A percentile compares a stretch with the other conserved stretches of the same genome.
These are phyloP conservation scores for Backusella macrospora DNA, from an alignment of 192 early-diverging fungal species.

Conservation along the genomic window DNA sequence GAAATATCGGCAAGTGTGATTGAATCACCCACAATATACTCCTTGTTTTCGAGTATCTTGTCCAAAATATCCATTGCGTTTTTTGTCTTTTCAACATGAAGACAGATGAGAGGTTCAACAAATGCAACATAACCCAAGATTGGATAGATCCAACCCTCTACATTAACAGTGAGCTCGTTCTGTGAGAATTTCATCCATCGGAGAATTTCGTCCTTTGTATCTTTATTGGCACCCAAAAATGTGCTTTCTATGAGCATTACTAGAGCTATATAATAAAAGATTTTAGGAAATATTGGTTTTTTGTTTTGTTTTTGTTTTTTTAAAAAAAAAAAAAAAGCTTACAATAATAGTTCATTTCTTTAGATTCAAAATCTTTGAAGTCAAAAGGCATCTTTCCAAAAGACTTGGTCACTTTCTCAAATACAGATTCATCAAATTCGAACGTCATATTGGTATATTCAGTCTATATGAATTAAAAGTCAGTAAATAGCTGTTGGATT, in stretches of 20 bases:
- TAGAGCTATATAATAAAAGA: neutral
- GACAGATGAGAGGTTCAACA: slow-evolving; percentile 58
- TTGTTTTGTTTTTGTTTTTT: neutral
- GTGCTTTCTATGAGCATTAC: neutral
- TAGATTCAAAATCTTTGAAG: neutral
- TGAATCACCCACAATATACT: slow-evolving; percentile 90
- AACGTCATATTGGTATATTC: neutral
- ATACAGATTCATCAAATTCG: neutral
- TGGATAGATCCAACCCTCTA: slow-evolving; percentile 45
- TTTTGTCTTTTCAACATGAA: slow-evolving; percentile 49
- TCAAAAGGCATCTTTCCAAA: neutral
- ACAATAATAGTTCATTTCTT: neutral
- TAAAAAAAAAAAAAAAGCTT: neutral
- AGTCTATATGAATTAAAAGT: neutral
- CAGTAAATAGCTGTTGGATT: too few relatives aligned
- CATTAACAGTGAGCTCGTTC: slow-evolving; percentile 49
- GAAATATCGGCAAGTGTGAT: slow-evolving; percentile 89
- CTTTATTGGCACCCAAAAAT: neutral
- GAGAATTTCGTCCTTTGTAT: neutral
- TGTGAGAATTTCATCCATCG: slow-evolving; percentile 65
- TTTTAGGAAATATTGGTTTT: neutral
- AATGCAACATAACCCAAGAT: slow-evolving; percentile 38
- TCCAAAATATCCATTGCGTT: slow-evolving; percentile 31
- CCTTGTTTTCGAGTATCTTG: slow-evolving; percentile 74
- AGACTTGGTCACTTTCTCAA: neutral